Base-by-base conservation (phyloP, 306 rosid genomes). In the Vigna hirtella region DNA sequence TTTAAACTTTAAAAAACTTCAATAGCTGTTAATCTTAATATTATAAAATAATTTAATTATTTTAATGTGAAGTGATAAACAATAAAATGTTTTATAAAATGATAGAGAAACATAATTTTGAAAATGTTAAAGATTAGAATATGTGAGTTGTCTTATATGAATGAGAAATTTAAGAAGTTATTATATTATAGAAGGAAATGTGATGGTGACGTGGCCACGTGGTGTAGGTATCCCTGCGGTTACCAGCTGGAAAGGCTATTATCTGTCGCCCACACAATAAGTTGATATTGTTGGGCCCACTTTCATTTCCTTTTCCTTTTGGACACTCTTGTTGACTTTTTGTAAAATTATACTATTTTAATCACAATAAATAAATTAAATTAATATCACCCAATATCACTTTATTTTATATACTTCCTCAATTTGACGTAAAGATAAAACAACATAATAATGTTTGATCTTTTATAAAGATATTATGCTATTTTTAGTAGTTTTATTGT, bases 121-220 rank as follows among this genome's bases (percentile, higher is more conserved):
- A 18, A 53, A 53, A 53, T 17, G 1, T 53, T 2, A 53, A 53
- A 53, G 6, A 52, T 52, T 52, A 18, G 9, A 53, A 53, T 53
- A 53, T 8, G 8, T 18, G 59, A 18, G 7, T 22, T 56, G 22
- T 56, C 63, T 6, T 9, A 9, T 28, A 38, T 7, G 11, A 40
- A 40, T 40, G 2, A 26, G 32, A 9, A 56, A 22, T 9, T 1
- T 56, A 56, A 56, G 9, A 22, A 22, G 24, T 20, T 3, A 22
- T 0, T 22, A 3, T 9, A 1, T 10, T 20, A 22, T 7, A 30
- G 1, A 4, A 47, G 1, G 11, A 77, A 13, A 2, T 61, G 51
- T 2, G 38, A 10, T 17, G 71, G 45, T 77, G 85, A 83, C 85
- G 85, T 77, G 80, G 87, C 85, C 88, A 85, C 73, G 72, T 87